Conservation (phyloP, 257 asterid genomes). For the Capsicum chinense region DNA sequence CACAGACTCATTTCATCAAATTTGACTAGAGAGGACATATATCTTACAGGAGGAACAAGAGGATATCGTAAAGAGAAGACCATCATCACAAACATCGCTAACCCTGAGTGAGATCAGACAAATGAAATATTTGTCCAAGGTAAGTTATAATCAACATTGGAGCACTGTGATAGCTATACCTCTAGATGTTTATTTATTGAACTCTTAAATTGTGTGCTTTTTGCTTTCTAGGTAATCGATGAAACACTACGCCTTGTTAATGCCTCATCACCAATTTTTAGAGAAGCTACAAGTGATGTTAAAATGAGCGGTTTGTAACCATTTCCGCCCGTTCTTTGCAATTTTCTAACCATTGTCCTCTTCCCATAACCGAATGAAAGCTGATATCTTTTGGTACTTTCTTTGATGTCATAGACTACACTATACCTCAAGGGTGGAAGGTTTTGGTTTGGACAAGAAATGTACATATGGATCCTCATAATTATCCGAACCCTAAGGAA, state of each 20-base stretch:
- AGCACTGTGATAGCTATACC: neutral
- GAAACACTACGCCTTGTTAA: conserved; percentile 32
- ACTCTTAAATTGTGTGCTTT: neutral
- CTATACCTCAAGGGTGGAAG: conserved; percentile 34
- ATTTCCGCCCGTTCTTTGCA: neutral
- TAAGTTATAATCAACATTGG: neutral
- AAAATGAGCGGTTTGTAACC: conserved; percentile 15
- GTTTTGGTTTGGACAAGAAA: conserved; percentile 32
- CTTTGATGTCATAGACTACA: conserved; percentile 22
- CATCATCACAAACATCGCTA: neutral
- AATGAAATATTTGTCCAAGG: conserved; percentile 35
- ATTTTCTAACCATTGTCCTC: neutral
- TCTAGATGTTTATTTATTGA: neutral
- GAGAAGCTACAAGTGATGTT: conserved; percentile 31
- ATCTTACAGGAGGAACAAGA: conserved; percentile 33
- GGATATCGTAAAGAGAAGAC: conserved; percentile 30
- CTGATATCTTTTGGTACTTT: neutral
- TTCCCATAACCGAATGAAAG: neutral
- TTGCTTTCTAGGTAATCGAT: conserved; percentile 13
- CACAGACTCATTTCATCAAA: neutral
- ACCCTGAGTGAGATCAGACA: conserved; percentile 27
- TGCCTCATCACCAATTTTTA: conserved; percentile 26
- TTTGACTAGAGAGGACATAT: neutral
- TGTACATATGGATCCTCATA: conserved; percentile 29
- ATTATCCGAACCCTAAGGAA: conserved; percentile 7